Percentiles rank a stretch among this genome's conserved stretches.
Evolutionary conservation across 768 basidiomycete genomes (phyloP).

Genomic region (Boletus sp.): DNA sequence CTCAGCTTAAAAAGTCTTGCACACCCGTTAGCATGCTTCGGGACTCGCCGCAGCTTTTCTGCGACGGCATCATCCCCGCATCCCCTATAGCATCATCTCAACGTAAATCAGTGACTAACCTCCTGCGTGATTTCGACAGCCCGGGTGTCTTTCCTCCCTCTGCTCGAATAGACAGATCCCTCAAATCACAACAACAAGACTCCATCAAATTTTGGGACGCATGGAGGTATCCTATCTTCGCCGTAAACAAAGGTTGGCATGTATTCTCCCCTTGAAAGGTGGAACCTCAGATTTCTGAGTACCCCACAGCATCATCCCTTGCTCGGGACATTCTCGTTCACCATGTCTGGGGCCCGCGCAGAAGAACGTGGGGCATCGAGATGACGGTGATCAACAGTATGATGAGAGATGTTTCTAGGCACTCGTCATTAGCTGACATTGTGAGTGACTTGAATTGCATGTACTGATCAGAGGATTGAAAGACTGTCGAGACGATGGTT

Average conservation of each 20-base stretch:
- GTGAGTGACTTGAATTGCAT: conserved; percentile 39
- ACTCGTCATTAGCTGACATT: conserved; percentile 82
- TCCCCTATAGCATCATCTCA: conserved; percentile 15
- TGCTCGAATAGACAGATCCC: conserved; percentile 64
- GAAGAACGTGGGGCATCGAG: conserved; percentile 90
- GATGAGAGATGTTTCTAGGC: conserved; percentile 79
- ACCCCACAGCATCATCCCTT: conserved; percentile 31
- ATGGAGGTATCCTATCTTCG: conserved; percentile 69
- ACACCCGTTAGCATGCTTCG: conserved; percentile 20
- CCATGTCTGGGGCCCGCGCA: conserved; percentile 82
- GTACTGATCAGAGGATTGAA: neutral
- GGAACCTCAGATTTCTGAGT: neutral
- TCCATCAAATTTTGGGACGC: conserved; percentile 66
- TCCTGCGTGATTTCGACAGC: conserved; percentile 55
- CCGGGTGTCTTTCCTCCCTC: conserved; percentile 73
- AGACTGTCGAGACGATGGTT: conserved; percentile 40
- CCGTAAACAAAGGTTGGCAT: conserved; percentile 60
- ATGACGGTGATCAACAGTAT: conserved; percentile 88
- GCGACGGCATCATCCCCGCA: conserved; percentile 6
- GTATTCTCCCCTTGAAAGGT: neutral
- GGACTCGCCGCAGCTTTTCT: conserved; percentile 24
- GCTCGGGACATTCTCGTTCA: conserved; percentile 74
- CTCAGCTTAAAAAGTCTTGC: neutral
- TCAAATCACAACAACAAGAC: conserved; percentile 54
- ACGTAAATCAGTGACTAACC: conserved; percentile 18